phyloP scores from a whole-genome alignment of 1,284 basidiomycete species.

The Sphaerobolus stellatus region DNA sequence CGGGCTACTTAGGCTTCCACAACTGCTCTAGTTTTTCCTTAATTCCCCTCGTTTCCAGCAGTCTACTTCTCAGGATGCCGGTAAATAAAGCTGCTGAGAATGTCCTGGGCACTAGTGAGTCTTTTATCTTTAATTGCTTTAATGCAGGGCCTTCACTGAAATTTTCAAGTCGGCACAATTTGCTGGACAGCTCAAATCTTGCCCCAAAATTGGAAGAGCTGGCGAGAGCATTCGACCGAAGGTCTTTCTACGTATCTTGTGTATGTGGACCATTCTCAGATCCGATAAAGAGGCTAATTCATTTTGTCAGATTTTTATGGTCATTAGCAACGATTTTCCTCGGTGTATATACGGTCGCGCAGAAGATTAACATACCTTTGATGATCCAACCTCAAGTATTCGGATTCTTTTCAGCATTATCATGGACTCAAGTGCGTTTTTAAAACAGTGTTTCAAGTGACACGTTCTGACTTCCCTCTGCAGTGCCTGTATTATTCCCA shows the following conservation, averaged over 20 bases:
- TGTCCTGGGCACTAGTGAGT: slow-evolving; percentile 54
- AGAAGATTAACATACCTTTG: slow-evolving; percentile 71
- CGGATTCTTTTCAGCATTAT: slow-evolving; percentile 57
- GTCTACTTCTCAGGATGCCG: too few species aligned
- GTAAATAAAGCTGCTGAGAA: slow-evolving; percentile 47
- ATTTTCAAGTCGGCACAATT: slow-evolving; percentile 46
- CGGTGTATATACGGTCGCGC: slow-evolving; percentile 68
- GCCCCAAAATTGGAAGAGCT: slow-evolving; percentile 77
- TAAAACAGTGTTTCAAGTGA: background rate
- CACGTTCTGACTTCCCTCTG: too few species aligned
- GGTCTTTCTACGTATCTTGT: slow-evolving; percentile 73
- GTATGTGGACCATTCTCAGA: too few species aligned
- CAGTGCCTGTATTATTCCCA: slow-evolving; percentile 65
- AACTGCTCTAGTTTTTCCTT: too few species aligned
- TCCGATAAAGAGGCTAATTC: too few species aligned
- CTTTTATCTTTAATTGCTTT: background rate
- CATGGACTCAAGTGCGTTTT: slow-evolving; percentile 64
- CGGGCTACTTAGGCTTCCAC: too few species aligned
- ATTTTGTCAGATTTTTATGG: slow-evolving; percentile 72
- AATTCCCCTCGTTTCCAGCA: too few species aligned
- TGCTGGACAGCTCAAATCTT: slow-evolving; percentile 70
- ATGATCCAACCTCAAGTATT: slow-evolving; percentile 78
- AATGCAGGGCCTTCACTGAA: background rate
- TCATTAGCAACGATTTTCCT: slow-evolving; percentile 60
- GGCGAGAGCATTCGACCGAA: slow-evolving; percentile 67